Evolutionary conservation across 1,139 yeast genomes (phyloP).

Genomic region (Hyphopichia khmerensis): DNA sequence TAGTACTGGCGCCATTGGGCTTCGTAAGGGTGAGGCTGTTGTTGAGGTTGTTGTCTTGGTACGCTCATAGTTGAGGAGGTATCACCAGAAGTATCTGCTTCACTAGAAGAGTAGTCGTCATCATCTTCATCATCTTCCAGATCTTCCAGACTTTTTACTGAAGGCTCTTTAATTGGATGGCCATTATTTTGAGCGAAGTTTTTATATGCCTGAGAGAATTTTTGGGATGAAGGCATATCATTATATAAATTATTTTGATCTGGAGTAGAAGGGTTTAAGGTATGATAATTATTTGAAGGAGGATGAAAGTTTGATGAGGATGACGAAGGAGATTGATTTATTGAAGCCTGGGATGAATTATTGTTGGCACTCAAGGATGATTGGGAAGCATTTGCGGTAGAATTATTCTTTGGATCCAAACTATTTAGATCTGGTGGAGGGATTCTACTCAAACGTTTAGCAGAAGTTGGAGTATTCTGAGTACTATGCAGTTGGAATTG

Average conservation of each 20-base stretch:
- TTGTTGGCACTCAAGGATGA: background rate
- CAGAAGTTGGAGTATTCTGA: background rate
- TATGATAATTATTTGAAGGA: background rate
- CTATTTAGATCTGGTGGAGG: constrained; percentile 4
- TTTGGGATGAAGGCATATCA: background rate
- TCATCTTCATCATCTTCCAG: constrained; percentile 6
- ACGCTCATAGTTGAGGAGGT: constrained; percentile 3
- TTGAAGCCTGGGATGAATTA: constrained; percentile 1
- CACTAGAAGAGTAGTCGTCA: constrained; percentile 3
- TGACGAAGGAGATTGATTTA: background rate
- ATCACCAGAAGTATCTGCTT: constrained; percentile 9
- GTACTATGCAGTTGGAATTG: background rate
- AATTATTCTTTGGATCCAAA: background rate
- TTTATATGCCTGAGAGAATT: background rate
- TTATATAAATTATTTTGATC: background rate
- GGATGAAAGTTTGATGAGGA: background rate
- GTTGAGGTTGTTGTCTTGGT: constrained; percentile 5
- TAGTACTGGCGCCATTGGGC: constrained; percentile 32
- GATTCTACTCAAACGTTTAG: background rate
- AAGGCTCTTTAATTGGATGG: background rate
- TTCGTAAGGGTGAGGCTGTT: constrained; percentile 20
- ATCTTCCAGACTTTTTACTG: background rate
- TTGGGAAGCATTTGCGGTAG: background rate
- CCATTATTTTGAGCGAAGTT: constrained; percentile 1
- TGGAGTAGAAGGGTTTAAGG: background rate